Evolutionary conservation across 1,139 yeast genomes (phyloP), one percentile per base, ranked within the genome.

Genomic region (Wickerhamiella infanticola): DNA sequence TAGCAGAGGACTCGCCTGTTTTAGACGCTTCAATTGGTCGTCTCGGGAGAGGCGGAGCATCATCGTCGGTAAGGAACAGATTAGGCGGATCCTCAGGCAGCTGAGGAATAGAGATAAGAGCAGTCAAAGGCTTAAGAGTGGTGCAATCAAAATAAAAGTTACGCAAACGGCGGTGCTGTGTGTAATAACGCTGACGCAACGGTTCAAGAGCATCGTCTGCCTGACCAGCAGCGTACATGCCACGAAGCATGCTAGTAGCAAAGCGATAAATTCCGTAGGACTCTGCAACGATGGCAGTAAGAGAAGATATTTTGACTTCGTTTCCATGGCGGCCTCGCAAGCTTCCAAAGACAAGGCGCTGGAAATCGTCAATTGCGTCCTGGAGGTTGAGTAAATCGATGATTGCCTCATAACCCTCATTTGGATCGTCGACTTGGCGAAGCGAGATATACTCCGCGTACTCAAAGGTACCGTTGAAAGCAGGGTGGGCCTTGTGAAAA

Each of bases 401-500:
- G 52, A 88, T 77, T 1, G 94, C 79, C 58, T 88, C 95, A 60
- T 83, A 90, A 5, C 97, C 97, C 64, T 86, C 95, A 59, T 90
- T 88, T 3, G 96, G 96, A 60, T 90, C 95, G 58, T 84, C 81
- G 37, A 85, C 94, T 3, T 88, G 79, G 50, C 86, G 74, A 54
- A 90, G 71, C 2, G 95, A 84, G 40, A 88, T 78, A 59, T 88
- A 90, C 60, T 90, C 98, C 61, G 86, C 95, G 59, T 90, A 90
- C 61, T 90, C 98, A 64, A 90, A 90, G 41, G 88, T 86, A 24
- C 97, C 97, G 59, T 83, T 88, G 65, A 88, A 90, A 2, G 88
- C 94, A 11, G 85, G 79, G 58, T 90, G 94, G 50, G 75, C 73
- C 47, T 81, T 75, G 61, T 90, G 97, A 62, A 90, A 90, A 48